phyloP scores from a whole-genome alignment of 2,329 filamentous ascomycete species.

The Pseudogymnoascus sp. region DNA sequence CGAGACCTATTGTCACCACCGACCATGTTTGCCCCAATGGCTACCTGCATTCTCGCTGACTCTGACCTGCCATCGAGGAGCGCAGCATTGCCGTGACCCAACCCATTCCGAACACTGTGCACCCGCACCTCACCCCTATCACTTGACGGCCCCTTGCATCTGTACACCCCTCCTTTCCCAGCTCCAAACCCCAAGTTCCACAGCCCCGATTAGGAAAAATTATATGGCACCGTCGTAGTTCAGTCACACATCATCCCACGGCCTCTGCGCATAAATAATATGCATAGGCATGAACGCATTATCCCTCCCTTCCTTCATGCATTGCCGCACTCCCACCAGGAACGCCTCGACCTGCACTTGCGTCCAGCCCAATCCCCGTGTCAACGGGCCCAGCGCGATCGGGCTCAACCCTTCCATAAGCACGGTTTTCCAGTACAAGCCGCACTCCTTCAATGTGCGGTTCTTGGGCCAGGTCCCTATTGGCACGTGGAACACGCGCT shows the following conservation, averaged over 20 bases:
- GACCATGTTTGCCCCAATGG: neutral
- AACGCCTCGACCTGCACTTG: constrained; percentile 42
- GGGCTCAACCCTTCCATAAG: constrained; percentile 43
- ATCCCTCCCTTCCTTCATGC: constrained; percentile 34
- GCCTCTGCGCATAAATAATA: constrained; percentile 14
- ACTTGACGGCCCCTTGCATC: neutral
- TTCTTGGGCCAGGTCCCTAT: constrained; percentile 49
- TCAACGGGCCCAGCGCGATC: constrained; percentile 45
- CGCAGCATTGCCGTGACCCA: neutral
- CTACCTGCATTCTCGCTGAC: neutral
- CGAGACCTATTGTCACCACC: neutral
- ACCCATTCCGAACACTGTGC: neutral
- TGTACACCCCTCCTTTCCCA: neutral
- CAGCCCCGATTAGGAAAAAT: neutral
- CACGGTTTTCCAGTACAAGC: constrained; percentile 44
- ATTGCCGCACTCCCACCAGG: constrained; percentile 40
- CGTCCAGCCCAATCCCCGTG: constrained; percentile 41
- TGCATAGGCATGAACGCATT: constrained; percentile 13
- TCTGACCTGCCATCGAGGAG: neutral
- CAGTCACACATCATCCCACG: constrained; percentile 8
- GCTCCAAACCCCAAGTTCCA: neutral
- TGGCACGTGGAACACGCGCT: constrained; percentile 44
- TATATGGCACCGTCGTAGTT: neutral
- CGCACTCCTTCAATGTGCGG: constrained; percentile 43
- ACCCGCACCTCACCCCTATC: neutral